Percentiles rank a stretch among this genome's conserved stretches.
Evolutionary conservation across 108 stramenopile species (phyloP).

Genomic region (Conticribra weissflogii): DNA sequence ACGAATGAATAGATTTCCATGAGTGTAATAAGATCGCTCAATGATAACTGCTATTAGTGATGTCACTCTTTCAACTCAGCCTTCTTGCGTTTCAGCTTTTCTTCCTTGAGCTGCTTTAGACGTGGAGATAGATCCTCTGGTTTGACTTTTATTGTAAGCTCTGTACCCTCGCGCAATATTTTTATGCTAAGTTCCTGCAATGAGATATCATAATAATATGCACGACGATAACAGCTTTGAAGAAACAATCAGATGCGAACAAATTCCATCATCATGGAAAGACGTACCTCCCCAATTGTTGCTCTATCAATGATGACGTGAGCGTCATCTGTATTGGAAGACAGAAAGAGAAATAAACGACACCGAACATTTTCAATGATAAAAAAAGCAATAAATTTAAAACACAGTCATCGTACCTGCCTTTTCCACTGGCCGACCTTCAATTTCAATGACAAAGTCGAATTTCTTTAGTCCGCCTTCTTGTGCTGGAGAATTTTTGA

Average conservation of each 20-base stretch:
- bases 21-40: no score
- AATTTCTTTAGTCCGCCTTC: conserved; percentile 66
- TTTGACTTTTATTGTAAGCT: conserved; percentile 59
- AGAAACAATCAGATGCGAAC: background rate
- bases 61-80: no score
- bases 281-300: no score
- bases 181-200: conserved; percentile 48
- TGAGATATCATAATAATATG: background rate
- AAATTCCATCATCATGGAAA: no score
- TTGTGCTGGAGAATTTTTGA: conserved; percentile 75
- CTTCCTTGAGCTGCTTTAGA: conserved; percentile 61
- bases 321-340: no score
- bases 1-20: conserved; percentile 11
- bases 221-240: background rate
- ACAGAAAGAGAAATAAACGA: background rate
- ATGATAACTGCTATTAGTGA: no score
- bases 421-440: conserved; percentile 56
- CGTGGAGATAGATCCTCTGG: conserved; percentile 77
- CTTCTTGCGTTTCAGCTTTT: conserved; percentile 47
- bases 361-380: background rate
- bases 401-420: background rate
- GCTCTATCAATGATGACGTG: no score
- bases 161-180: conserved; percentile 60
- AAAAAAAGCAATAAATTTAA: background rate
- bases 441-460: conserved; percentile 81